These are phyloP conservation scores for Neurospora sp. DNA, from an alignment of 2,329 filamentous ascomycete species.

Conservation along the genomic window DNA sequence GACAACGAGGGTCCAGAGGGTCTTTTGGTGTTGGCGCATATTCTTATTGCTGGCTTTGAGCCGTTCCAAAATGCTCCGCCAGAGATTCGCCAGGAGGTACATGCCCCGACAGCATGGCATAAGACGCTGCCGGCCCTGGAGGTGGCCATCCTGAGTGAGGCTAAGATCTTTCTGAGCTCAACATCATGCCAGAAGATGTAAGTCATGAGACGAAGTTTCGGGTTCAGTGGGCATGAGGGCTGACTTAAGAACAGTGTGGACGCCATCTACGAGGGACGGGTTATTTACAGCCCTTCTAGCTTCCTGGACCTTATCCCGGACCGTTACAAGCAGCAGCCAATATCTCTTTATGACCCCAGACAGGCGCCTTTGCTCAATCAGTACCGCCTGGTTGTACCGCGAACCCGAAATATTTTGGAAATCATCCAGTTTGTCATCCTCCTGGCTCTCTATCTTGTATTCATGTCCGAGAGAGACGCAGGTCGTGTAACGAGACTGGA, in stretches of 20 bases:
- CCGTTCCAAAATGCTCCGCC: constrained; percentile 75
- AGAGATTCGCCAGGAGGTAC: constrained; percentile 51
- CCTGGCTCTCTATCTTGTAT: constrained; percentile 57
- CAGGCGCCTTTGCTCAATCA: constrained; percentile 71
- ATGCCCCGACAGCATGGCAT: constrained; percentile 37
- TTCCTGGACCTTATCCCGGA: constrained; percentile 80
- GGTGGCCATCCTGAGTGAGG: constrained; percentile 73
- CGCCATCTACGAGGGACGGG: constrained; percentile 70
- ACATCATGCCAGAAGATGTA: constrained; percentile 70
- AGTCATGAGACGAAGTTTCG: constrained; percentile 12
- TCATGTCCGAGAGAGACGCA: constrained; percentile 62
- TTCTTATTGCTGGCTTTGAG: constrained; percentile 74
- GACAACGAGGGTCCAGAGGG: constrained; percentile 62
- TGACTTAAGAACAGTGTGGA: constrained; percentile 41
- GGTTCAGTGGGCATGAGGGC: neutral
- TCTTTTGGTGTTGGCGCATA: constrained; percentile 64
- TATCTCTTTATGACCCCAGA: constrained; percentile 69
- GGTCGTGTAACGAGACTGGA: constrained; percentile 48
- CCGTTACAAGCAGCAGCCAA: constrained; percentile 75
- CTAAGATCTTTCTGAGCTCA: constrained; percentile 67
- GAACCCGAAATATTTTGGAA: constrained; percentile 68
- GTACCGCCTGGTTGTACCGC: constrained; percentile 73
- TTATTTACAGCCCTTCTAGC: constrained; percentile 73
- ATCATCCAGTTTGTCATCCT: constrained; percentile 63
- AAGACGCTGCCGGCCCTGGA: constrained; percentile 68